phyloP scores from a whole-genome alignment of 495 filamentous ascomycete genomes.

The Penicillium tannophilum region DNA sequence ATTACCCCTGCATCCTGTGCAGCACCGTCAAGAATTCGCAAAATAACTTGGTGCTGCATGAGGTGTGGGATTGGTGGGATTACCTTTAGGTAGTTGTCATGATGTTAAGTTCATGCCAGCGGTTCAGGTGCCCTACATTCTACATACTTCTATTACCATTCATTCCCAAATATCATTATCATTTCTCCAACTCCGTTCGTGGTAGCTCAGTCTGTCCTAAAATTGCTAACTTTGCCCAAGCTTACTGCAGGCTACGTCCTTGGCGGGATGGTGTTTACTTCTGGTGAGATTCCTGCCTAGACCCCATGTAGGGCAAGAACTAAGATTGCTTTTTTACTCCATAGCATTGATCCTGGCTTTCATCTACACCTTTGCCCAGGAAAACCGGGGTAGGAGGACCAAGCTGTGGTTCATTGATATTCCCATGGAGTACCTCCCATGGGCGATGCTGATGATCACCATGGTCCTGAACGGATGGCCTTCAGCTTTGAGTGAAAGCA shows the following conservation, averaged over 20 bases:
- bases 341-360: conserved; percentile 74
- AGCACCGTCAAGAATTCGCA: conserved; percentile 73
- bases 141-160: conserved; percentile 27
- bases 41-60: conserved; percentile 63
- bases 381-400: conserved; percentile 70
- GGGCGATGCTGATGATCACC: conserved; percentile 69
- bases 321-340: background rate
- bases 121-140: conserved; percentile 91
- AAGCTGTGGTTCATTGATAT: conserved; percentile 78
- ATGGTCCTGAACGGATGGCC: conserved; percentile 57
- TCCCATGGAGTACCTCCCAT: conserved; percentile 72
- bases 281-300: conserved; percentile 39
- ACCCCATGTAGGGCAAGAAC: conserved; percentile 15
- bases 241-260: conserved; percentile 53
- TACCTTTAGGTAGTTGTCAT: conserved; percentile 74
- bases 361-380: conserved; percentile 79
- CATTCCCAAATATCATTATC: conserved; percentile 27
- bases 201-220: conserved; percentile 23
- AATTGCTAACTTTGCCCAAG: conserved; percentile 40
- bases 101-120: conserved; percentile 66
- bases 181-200: conserved; percentile 11
- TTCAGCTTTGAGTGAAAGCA: conserved; percentile 56
- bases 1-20: conserved; percentile 79
- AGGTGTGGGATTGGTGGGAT: conserved; percentile 90
- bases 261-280: conserved; percentile 55